Base-by-base conservation (phyloP, 495 filamentous ascomycete species). In the Aspergillus steynii region DNA sequence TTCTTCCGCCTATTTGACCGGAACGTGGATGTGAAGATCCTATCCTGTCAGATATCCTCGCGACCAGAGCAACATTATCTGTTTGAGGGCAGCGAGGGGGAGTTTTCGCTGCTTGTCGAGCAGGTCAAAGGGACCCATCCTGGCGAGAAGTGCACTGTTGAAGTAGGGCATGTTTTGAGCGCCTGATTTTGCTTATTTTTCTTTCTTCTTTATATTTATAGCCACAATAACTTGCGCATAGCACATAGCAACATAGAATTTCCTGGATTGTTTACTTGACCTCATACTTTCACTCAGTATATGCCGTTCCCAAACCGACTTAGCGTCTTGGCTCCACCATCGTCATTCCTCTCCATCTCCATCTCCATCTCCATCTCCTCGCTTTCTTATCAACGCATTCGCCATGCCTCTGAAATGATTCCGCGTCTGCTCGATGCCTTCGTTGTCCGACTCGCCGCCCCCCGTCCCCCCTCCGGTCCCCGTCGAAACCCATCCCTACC, bases 401-500 rank as follows among this genome's bases (percentile, higher is more conserved):
- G 60, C 60, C 65, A 77, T 79, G 76, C 65, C 59, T 54, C 64
- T 45, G 64, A 65, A 59, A 76, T 73, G 65, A 69, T 63, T 65
- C 52, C 58, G 47, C 50, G 48, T 60, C 66, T 69, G 66, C 74
- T 73, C 76, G 65, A 81, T 81, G 78, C 69, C 68, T 71, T 64
- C 78, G 51, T 67, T 72, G 65, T 66, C 72, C 42, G 68, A 72
- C 54, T 73, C 72, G 59, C 67, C 68, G 34, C 69, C 70, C 25
- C 65, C 75, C 31, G 65, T 73, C 28, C 72, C 79, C 52, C 74
- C 77, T 27, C 77, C 79, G 29, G 73, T 77, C 52, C 75, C 77
- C 51, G 76, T 77, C 64, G 77, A 78, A 64, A 77, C 74, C 51
- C 77, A 81, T 61, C 74, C 79, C 15, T 73, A 78, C 64, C 76